Conservation (phyloP, 805 yeast genomes). For the Candida ipomoeae region DNA sequence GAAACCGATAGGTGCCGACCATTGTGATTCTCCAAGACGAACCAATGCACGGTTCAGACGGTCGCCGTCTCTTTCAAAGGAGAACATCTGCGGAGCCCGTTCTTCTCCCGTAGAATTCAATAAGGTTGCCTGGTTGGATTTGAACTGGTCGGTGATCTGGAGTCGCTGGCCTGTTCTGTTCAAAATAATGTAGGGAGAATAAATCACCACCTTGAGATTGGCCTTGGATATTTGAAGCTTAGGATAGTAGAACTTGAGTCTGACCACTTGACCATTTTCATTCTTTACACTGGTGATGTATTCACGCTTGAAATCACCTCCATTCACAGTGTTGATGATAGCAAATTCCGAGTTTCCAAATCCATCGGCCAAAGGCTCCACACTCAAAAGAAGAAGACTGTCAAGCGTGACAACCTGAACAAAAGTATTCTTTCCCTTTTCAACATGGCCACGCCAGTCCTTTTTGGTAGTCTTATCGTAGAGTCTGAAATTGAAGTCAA, state of each 20-base stretch:
- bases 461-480: slow-evolving; percentile 68
- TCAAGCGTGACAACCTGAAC: slow-evolving; percentile 78
- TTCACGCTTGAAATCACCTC: slow-evolving; percentile 57
- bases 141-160: slow-evolving; percentile 51
- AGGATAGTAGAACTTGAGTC: slow-evolving; percentile 61
- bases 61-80: slow-evolving; percentile 60
- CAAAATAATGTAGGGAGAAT: slow-evolving; percentile 77
- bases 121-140: slow-evolving; percentile 20
- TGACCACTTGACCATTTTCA: slow-evolving; percentile 63
- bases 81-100: slow-evolving; percentile 69
- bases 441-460: slow-evolving; percentile 61
- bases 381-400: slow-evolving; percentile 66
- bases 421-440: slow-evolving; percentile 62
- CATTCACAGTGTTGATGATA: slow-evolving; percentile 57
- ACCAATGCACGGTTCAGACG: slow-evolving; percentile 64
- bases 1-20: slow-evolving; percentile 73
- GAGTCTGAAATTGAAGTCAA: slow-evolving; percentile 67
- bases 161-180: slow-evolving; percentile 75
- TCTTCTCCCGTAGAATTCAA: slow-evolving; percentile 16
- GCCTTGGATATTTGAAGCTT: slow-evolving; percentile 48
- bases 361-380: slow-evolving; percentile 59
- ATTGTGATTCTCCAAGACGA: slow-evolving; percentile 61
- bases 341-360: slow-evolving; percentile 69
- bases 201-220: slow-evolving; percentile 65
- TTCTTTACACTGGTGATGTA: slow-evolving; percentile 46